These are phyloP conservation scores for Marasmius sp. DNA, from an alignment of 1,284 basidiomycete species.

Conservation along the genomic window DNA sequence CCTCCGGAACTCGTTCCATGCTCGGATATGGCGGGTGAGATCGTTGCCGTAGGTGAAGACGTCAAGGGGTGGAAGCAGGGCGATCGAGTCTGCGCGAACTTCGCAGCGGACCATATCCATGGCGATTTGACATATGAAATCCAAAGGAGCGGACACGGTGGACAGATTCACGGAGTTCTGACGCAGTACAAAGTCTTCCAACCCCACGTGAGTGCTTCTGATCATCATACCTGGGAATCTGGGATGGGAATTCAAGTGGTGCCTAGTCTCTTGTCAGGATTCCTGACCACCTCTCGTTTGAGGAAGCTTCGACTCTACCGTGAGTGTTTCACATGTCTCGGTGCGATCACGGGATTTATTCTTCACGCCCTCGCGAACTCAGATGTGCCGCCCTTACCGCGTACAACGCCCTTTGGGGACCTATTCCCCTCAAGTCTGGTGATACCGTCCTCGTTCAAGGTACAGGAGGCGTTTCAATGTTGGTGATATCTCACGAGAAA, in stretches of 20 bases:
- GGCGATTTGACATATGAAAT: slow-evolving; percentile 29
- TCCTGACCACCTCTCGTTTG: slow-evolving; percentile 43
- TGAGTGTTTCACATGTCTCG: slow-evolving; percentile 15
- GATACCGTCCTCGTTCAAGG: slow-evolving; percentile 44
- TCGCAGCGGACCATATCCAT: slow-evolving; percentile 29
- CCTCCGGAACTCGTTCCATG: slow-evolving; percentile 37
- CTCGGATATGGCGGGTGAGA: slow-evolving; percentile 56
- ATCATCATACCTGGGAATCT: too few relatives aligned
- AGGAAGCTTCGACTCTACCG: slow-evolving; percentile 44
- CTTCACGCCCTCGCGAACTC: not conserved
- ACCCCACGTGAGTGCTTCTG: slow-evolving; percentile 24
- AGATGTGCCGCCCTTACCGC: slow-evolving; percentile 47
- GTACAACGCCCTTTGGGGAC: slow-evolving; percentile 41
- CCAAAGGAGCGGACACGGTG: slow-evolving; percentile 37
- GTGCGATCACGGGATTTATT: not conserved
- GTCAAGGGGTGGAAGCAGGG: slow-evolving; percentile 42
- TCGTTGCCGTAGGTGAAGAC: slow-evolving; percentile 44
- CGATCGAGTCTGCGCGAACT: slow-evolving; percentile 46
- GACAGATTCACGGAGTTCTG: slow-evolving; percentile 42
- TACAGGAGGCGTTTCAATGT: slow-evolving; percentile 50
- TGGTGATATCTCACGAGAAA: slow-evolving; percentile 4
- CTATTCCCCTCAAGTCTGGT: slow-evolving; percentile 35
- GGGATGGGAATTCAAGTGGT: too few relatives aligned
- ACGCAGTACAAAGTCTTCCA: slow-evolving; percentile 42
- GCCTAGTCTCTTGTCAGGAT: slow-evolving; percentile 35